Conservation (phyloP, 2,329 filamentous ascomycete species). For the Cylindrodendrum hubeiense region DNA sequence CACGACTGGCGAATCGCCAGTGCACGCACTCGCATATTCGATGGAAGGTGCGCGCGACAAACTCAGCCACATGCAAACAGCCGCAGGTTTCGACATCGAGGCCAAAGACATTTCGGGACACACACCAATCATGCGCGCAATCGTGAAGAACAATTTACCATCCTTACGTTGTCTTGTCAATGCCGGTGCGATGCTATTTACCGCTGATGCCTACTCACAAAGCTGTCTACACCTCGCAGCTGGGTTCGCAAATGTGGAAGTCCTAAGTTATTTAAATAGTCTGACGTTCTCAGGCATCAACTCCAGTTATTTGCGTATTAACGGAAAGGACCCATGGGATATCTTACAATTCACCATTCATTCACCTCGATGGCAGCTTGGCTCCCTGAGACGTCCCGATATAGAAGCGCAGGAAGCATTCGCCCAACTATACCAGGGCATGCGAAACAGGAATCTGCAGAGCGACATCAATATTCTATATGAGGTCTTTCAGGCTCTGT, state of each 20-base stretch:
- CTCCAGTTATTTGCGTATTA: background rate
- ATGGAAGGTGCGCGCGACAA: background rate
- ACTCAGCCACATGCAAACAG: background rate
- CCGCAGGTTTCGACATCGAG: background rate
- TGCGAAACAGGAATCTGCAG: constrained; percentile 24
- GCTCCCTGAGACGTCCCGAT: rapidly evolving
- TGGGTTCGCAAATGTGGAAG: rapidly evolving
- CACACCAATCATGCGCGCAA: background rate
- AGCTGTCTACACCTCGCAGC: constrained; percentile 1
- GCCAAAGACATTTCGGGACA: background rate
- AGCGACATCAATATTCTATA: constrained; percentile 7
- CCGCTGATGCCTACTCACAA: rapidly evolving
- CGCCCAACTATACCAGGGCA: constrained; percentile 16
- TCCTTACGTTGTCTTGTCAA: constrained; percentile 4
- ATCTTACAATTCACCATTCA: rapidly evolving
- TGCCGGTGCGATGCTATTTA: background rate
- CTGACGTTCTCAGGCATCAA: background rate
- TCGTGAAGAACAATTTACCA: rapidly evolving
- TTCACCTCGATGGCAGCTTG: rapidly evolving
- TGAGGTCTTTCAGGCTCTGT: background rate
- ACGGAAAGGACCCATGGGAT: background rate
- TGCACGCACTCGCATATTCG: background rate
- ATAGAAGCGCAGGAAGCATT: background rate
- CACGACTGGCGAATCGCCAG: background rate
- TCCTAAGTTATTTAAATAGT: background rate